Evolutionary conservation across 306 rosid species (phyloP), one percentile per base, ranked within the genome.

Genomic region (Cicer cuneatum): DNA sequence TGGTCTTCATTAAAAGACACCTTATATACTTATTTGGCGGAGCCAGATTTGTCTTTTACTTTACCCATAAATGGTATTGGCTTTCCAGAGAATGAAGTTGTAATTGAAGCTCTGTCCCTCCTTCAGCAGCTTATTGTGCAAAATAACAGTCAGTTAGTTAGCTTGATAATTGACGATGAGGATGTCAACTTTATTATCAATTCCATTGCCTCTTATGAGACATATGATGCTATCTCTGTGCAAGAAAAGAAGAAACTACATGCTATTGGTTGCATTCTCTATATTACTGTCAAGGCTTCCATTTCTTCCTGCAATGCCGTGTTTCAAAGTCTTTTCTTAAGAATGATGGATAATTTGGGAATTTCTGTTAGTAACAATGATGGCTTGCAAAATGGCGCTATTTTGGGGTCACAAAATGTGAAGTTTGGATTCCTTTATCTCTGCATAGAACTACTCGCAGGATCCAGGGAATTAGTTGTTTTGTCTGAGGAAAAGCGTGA

Each of bases 341-440:
- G 54, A 58, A 64, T 90, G 73, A 84, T 90, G 88, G 88, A 86
- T 60, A 62, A 79, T 65, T 24, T 90, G 69, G 88, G 85, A 74
- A 80, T 82, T 80, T 62, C 87, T 48, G 62, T 41, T 59, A 65
- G 67, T 75, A 80, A 70, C 38, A 35, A 71, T 18, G 81, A 82
- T 73, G 82, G 43, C 62, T 64, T 57, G 67, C 72, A 58, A n/a
- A 73, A 81, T 45, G 76, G 72, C 58, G 73, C 82, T 53, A 45
- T 5, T 72, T 67, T 74, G 19, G 60, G 74, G 49, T 69, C 83
- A 35, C 69, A 51, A 35, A 71, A 73, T 66, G 64, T 83, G 16
- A 85, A 88, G 77, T 86, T 86, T 78, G 98, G 95, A 79, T 89
- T 83, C 78, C 92, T 94, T 72, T 94, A 94, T 87, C 91, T 94